These are phyloP conservation scores for Jaapia argillacea DNA, from an alignment of 768 basidiomycete genomes.

Conservation along the genomic window DNA sequence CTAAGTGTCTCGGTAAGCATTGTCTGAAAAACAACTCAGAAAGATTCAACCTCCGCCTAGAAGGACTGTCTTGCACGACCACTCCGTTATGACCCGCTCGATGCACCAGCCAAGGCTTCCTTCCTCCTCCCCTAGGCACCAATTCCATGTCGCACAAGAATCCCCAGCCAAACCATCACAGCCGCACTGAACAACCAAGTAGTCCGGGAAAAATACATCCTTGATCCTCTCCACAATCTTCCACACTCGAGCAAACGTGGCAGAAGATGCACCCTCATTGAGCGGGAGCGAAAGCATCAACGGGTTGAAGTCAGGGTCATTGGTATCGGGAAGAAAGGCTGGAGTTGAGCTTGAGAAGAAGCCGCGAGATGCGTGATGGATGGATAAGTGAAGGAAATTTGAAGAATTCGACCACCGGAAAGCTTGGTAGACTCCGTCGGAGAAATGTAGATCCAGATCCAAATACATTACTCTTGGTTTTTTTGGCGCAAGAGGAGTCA, in stretches of 20 bases:
- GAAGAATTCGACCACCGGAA: conserved; percentile 37
- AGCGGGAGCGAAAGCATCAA: conserved; percentile 80
- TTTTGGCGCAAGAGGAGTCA: conserved; percentile 6
- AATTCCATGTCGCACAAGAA: conserved; percentile 65
- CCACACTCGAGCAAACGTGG: conserved; percentile 60
- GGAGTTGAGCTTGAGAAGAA: conserved; percentile 70
- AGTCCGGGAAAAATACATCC: conserved; percentile 63
- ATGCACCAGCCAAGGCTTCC: conserved; percentile 65
- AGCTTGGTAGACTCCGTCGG: conserved; percentile 79
- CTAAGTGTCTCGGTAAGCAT: conserved; percentile 20
- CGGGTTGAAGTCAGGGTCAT: conserved; percentile 33
- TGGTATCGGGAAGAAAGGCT: conserved; percentile 33
- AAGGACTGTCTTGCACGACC: conserved; percentile 56
- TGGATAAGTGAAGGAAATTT: conserved; percentile 51
- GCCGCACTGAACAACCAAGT: conserved; percentile 77
- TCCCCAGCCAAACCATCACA: conserved; percentile 83
- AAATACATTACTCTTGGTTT: conserved; percentile 77
- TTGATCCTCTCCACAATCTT: conserved; percentile 46
- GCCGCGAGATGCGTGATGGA: conserved; percentile 75
- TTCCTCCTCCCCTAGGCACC: conserved; percentile 42
- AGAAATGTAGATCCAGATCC: conserved; percentile 88
- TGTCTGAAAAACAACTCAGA: neutral
- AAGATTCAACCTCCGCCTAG: conserved; percentile 57
- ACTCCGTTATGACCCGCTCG: conserved; percentile 35
- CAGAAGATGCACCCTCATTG: conserved; percentile 51